Conservation (phyloP, 2,329 filamentous ascomycete genomes). For the Pseudogymnoascus sp. region DNA sequence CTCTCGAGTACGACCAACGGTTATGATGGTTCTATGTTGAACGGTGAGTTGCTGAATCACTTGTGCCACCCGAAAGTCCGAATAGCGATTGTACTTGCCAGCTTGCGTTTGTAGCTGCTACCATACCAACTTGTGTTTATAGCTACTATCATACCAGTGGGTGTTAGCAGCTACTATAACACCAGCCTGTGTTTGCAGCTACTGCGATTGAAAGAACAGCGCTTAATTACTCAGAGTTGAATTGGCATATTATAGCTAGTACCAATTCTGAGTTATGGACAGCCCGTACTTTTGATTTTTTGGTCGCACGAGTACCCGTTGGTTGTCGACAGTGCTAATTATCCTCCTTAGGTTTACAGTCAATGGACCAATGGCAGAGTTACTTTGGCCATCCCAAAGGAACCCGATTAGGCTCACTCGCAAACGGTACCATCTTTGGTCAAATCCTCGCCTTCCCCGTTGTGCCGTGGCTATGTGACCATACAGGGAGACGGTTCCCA, state of each 20-base stretch:
- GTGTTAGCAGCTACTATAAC: background rate
- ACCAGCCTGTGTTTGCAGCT: background rate
- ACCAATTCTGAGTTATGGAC: background rate
- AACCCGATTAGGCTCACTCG: background rate
- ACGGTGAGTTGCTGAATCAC: background rate
- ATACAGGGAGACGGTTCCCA: constrained; percentile 11
- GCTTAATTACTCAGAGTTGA: background rate
- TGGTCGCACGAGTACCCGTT: background rate
- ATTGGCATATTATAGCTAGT: background rate
- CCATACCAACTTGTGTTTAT: background rate
- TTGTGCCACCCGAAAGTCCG: background rate
- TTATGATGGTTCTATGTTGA: constrained; percentile 14
- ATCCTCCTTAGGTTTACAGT: background rate
- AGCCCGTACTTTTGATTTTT: background rate
- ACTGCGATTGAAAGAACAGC: background rate
- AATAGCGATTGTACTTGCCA: background rate
- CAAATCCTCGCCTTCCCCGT: constrained; percentile 12
- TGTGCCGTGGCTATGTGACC: constrained; percentile 8
- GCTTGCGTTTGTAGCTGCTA: background rate
- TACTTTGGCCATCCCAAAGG: background rate
- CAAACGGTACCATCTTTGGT: constrained; percentile 1
- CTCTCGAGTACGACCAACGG: constrained; percentile 19
- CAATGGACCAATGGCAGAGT: constrained; percentile 6
- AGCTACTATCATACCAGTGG: background rate
- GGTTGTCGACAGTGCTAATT: background rate